Base-by-base conservation (phyloP, 352 stramenopile species). In the Phytophthora niederhauseri region DNA sequence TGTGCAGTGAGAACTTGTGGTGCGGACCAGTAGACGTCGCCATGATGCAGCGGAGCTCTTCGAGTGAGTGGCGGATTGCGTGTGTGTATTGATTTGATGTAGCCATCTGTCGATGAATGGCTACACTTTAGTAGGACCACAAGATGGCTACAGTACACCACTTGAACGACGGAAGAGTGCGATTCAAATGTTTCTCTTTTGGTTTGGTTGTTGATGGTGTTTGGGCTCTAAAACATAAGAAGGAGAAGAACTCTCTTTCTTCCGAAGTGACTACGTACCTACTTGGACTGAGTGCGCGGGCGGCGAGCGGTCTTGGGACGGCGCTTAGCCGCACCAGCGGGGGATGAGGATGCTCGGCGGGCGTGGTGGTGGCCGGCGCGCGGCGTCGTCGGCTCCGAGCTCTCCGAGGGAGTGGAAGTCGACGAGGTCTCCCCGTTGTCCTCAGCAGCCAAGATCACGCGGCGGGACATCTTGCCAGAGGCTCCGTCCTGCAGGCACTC, bases 381-480 rank as follows among this genome's bases (percentile, higher is more conserved):
- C 22, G 59, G 26, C 26, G 52, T 36, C 11, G 30, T 31, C 26
- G 70, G n/a, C 45, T 70, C 59, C 1, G 59, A 58, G 17, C 49
- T 26, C 17, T 70, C 48, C 6, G 59, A 66, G 2, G 59, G 31
- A 55, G 54, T 55, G 17, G 41, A 22, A 65, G 52, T 41, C 7
- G 26, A 60, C 12, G 66, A 61, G 6, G 59, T 26, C 6, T 64
- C 51, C 15, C 68, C 64, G 11, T 12, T 64, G 46, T 34, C 57
- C n/a, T 68, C 72, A 4, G 57, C 31, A 34, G 20, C 46, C 24
- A 90, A 53, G 61, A 85, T 50, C 28, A 80, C 74, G 70, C 93
- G 93, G 65, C 73, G 76, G 9, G 89, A 96, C 84, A 96, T 93
- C 65, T 95, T 96, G 61, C 87, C 87, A 5, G 82, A 91, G 36